phyloP scores from a whole-genome alignment of 2,329 filamentous ascomycete species.

The Aspergillus fumigatiaffinis region DNA sequence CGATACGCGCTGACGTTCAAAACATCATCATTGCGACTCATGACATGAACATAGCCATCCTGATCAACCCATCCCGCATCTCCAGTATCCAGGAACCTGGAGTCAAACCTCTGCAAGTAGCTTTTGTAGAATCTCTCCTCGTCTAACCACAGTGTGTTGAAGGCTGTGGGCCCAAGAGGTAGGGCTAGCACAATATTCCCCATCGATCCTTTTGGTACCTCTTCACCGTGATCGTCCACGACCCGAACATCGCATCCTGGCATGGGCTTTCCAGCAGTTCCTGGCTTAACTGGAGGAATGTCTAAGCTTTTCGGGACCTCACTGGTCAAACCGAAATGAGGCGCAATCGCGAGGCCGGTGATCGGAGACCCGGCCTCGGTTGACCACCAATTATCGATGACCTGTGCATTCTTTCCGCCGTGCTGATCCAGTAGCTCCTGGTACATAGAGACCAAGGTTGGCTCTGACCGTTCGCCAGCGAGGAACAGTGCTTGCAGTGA shows the following conservation, averaged over 20 bases:
- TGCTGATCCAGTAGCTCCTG: slow-evolving; percentile 66
- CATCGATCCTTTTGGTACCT: slow-evolving; percentile 68
- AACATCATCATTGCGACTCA: slow-evolving; percentile 72
- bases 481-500: slow-evolving; percentile 59
- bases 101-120: slow-evolving; percentile 77
- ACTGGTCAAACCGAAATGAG: slow-evolving; percentile 47
- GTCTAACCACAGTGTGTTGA: slow-evolving; percentile 81
- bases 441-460: slow-evolving; percentile 79
- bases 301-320: no score
- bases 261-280: slow-evolving; percentile 81
- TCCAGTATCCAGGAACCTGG: slow-evolving; percentile 84
- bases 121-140: slow-evolving; percentile 80
- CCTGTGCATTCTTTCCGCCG: slow-evolving; percentile 58
- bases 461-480: slow-evolving; percentile 85
- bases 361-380: slow-evolving; percentile 68
- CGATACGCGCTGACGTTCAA: slow-evolving; percentile 95
- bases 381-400: slow-evolving; percentile 73
- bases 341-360: slow-evolving; percentile 61
- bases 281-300: slow-evolving; percentile 1
- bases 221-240: slow-evolving; percentile 74
- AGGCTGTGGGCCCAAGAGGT: slow-evolving; percentile 79
- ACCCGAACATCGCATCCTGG: slow-evolving; percentile 87
- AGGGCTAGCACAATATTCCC: slow-evolving; percentile 85
- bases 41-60: slow-evolving; percentile 63
- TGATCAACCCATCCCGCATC: slow-evolving; percentile 82